A percentile compares a stretch with the other conserved stretches of the same genome.
phyloP scores from a whole-genome alignment of 1,139 yeast genomes.

The Yamadazyma buinensis region DNA sequence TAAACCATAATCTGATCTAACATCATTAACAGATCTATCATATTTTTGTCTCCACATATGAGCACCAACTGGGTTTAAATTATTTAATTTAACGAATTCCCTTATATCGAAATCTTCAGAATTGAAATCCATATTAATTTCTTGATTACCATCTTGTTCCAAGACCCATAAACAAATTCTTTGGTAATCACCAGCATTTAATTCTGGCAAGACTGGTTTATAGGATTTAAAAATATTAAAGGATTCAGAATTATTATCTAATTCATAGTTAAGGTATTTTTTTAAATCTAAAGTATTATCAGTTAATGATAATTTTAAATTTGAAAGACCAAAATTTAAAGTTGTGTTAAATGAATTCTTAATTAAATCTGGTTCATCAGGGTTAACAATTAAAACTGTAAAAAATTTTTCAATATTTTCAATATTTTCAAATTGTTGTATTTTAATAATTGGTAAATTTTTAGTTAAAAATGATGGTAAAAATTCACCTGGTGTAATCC shows the following conservation, averaged over 20 bases:
- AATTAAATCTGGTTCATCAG: constrained; percentile 81
- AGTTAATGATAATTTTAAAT: constrained; percentile 58
- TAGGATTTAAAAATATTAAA: constrained; percentile 54
- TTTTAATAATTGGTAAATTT: constrained; percentile 68
- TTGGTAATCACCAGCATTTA: constrained; percentile 70
- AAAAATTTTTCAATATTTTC: constrained; percentile 44
- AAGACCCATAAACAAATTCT: constrained; percentile 90
- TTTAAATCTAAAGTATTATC: constrained; percentile 57
- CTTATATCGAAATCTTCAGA: constrained; percentile 64
- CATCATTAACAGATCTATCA: constrained; percentile 69
- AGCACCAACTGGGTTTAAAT: constrained; percentile 78
- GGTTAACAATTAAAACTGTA: constrained; percentile 80
- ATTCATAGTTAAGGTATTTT: constrained; percentile 21
- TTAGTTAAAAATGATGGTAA: constrained; percentile 71
- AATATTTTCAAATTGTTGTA: constrained; percentile 64
- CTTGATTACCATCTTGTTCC: constrained; percentile 47
- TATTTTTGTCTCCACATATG: constrained; percentile 86
- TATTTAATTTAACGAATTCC: constrained; percentile 50
- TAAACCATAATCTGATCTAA: constrained; percentile 70
- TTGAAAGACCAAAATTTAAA: constrained; percentile 74
- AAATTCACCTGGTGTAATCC: constrained; percentile 76
- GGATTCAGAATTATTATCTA: constrained; percentile 22
- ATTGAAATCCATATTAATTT: constrained; percentile 6
- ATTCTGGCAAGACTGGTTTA: constrained; percentile 85
- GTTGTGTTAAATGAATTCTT: constrained; percentile 68